Conservation (phyloP, 2,329 filamentous ascomycete genomes). For the Exophiala lecanii-corni region DNA sequence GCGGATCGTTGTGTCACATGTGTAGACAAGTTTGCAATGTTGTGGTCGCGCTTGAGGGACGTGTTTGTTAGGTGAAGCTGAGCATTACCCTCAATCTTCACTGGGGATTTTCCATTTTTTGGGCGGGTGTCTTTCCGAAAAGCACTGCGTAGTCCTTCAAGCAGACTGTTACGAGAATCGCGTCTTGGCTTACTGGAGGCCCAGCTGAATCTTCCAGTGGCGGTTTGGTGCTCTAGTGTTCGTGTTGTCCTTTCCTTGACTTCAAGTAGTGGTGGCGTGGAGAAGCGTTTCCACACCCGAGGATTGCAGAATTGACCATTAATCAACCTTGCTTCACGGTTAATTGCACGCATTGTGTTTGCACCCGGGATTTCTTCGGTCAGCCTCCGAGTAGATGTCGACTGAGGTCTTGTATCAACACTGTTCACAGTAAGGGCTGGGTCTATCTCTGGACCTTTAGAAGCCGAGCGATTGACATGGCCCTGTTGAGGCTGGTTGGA, state of each 20-base stretch:
- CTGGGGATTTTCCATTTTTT: not conserved
- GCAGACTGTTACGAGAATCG: not conserved
- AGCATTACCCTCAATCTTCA: conserved; percentile 2
- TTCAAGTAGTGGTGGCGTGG: conserved; percentile 3
- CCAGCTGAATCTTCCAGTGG: no score
- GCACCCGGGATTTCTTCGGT: conserved; percentile 8
- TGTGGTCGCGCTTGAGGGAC: not conserved
- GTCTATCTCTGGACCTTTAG: no score
- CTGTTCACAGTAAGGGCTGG: no score
- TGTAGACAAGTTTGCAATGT: not conserved
- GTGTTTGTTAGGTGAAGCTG: not conserved
- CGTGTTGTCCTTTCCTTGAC: not conserved
- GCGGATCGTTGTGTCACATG: not conserved
- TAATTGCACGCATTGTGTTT: conserved; percentile 15
- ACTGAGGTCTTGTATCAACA: no score
- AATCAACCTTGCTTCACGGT: conserved; percentile 22
- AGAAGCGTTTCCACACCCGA: conserved; percentile 12
- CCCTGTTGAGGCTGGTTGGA: no score
- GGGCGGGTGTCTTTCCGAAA: not conserved
- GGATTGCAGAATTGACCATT: conserved; percentile 19
- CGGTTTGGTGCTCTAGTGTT: no score
- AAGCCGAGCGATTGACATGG: no score
- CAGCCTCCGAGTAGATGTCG: conserved; percentile 10
- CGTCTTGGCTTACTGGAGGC: not conserved
- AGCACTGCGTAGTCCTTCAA: not conserved